Percentiles rank a stretch among this genome's conserved stretches.
phyloP scores from a whole-genome alignment of 164 flowering plant species.

The Vitis cinerea region DNA sequence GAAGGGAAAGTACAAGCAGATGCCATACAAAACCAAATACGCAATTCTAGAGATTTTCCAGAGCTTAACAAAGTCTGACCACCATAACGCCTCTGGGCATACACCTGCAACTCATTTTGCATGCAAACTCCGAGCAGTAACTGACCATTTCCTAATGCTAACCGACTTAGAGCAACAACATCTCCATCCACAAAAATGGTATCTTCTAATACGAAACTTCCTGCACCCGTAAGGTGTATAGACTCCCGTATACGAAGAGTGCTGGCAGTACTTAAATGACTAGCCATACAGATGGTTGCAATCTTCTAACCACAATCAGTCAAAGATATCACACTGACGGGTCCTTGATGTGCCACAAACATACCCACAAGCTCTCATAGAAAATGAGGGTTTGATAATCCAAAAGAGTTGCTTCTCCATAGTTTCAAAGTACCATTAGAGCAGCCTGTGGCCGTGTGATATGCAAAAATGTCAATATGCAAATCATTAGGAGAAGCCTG shows the following conservation, averaged over 20 bases:
- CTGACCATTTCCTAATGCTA: constrained; percentile 64
- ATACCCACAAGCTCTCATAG: constrained; percentile 83
- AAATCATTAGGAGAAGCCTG: constrained; percentile 24
- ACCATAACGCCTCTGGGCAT: constrained; percentile 44
- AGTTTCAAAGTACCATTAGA: constrained; percentile 75
- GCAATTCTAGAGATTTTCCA: constrained; percentile 25
- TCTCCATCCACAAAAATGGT: constrained; percentile 41
- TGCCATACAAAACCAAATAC: constrained; percentile 75
- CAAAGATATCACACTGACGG: constrained; percentile 51
- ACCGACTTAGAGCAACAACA: constrained; percentile 64
- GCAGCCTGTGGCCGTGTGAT: constrained; percentile 79
- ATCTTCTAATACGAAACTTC: constrained; percentile 68
- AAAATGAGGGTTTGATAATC: constrained; percentile 17
- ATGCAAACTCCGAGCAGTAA: constrained; percentile 76
- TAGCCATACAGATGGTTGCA: constrained; percentile 49
- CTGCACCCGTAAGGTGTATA: constrained; percentile 39
- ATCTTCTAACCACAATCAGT: constrained; percentile 69
- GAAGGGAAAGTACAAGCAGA: constrained; percentile 35
- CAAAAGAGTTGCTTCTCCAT: constrained; percentile 58
- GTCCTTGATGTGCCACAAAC: constrained; percentile 49
- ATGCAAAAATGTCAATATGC: constrained; percentile 33
- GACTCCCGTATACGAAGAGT: constrained; percentile 69
- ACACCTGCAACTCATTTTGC: constrained; percentile 59
- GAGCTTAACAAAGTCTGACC: constrained; percentile 30
- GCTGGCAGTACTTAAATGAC: constrained; percentile 23